Percentiles rank a stretch among this genome's conserved stretches.
Evolutionary conservation across 371 early-diverging fungal genomes (phyloP).

Genomic region (Actinomortierella ambigua): DNA sequence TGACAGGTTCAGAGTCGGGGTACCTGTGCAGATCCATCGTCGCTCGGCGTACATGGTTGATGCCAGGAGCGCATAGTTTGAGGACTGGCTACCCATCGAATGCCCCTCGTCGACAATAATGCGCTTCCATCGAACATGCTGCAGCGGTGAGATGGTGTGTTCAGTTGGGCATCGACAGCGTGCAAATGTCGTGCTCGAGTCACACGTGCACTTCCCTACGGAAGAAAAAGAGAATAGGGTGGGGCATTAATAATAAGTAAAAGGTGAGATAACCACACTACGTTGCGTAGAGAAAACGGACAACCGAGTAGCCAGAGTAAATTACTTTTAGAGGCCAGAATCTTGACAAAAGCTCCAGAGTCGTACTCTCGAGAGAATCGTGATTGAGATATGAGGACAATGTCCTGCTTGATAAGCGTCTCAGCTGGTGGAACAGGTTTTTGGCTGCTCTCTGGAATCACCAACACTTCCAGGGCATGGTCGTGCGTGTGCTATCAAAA

Average conservation of each 20-base stretch:
- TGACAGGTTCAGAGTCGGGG: constrained; percentile 65
- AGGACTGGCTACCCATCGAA: constrained; percentile 51
- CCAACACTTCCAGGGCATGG: constrained; percentile 51
- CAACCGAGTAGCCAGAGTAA: too few species aligned
- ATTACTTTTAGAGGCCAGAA: too few species aligned
- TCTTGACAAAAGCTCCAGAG: constrained; percentile 51
- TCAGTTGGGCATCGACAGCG: constrained; percentile 13
- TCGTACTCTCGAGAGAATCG: constrained; percentile 66
- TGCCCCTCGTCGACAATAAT: constrained; percentile 82
- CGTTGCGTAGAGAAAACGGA: too few species aligned
- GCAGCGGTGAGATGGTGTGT: constrained; percentile 60
- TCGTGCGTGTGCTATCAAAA: constrained; percentile 55
- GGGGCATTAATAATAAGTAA: not conserved
- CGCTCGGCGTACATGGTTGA: constrained; percentile 63
- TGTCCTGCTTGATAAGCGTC: constrained; percentile 58
- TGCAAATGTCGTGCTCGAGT: not conserved
- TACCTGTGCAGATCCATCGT: constrained; percentile 81
- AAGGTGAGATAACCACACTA: not conserved
- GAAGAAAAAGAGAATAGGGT: too few species aligned
- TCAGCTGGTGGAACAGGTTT: constrained; percentile 54
- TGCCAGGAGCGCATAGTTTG: constrained; percentile 54
- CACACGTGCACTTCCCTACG: too few species aligned
- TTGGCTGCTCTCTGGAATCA: constrained; percentile 48
- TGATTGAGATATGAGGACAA: constrained; percentile 68
- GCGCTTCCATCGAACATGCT: constrained; percentile 74